Base-by-base conservation (phyloP, 164 flowering plant species). In the Pachysandra terminalis region DNA sequence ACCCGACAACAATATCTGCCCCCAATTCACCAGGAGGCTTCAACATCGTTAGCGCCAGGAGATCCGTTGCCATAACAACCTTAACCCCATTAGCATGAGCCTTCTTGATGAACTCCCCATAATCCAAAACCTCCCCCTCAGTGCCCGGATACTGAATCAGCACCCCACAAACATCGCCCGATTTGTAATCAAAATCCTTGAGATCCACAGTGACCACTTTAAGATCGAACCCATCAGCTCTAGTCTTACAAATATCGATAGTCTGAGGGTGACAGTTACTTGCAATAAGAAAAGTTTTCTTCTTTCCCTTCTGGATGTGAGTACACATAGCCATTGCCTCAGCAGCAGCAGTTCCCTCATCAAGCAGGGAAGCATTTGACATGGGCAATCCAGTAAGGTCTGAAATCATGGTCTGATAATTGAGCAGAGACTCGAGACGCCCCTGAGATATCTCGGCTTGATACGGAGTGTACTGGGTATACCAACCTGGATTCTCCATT, bases 311-410 rank as follows among this genome's bases (percentile, higher is more conserved):
- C 62, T 17, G 75, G 53, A 92, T 95, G 69, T 85, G 87, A 63
- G 89, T 90, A 80, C 99, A 95, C 98, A 95, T 92, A 4, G 99
- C 83, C 99, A 95, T 95, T 14, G 99, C 99, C 82, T 95, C 99
- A 0, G 99, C 99, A 1, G 98, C 98, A 0, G 99, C 98, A 1
- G 99, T 96, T 9, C 98, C 97, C 61, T 96, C 98, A 64, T 96
- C 99, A 16, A 93, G 94, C 49, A 96, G 75, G 0, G 98, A 93
- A 6, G 99, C 97, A 70, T 96, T 96, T 6, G 99, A 90, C 98
- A 96, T 92, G n/a, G 99, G 98, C 32, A 96, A 72, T 4, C 90
- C 99, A 21, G 99, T 96, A 25, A 96, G 90, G 72, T 96, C 99
- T 2, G 96, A 65, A 67, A 96, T 85, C 84, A 93, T 32, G 21